Base-by-base conservation (phyloP, 2,329 filamentous ascomycete species). In the Aspergillus hortae region DNA sequence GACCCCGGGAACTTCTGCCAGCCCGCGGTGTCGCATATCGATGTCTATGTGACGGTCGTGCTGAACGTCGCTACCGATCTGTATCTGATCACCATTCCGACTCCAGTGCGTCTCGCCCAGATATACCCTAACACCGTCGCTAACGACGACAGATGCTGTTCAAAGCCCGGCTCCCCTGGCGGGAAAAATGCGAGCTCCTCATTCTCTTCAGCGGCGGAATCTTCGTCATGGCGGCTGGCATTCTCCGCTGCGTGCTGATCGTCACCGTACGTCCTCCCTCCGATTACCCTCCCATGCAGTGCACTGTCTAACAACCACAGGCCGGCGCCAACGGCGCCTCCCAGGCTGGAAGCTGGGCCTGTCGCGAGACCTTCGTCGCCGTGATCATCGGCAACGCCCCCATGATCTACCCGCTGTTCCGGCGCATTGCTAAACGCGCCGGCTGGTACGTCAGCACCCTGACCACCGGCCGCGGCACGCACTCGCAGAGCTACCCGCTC, bases 71-170 rank as follows among this genome's bases (percentile, higher is more conserved):
- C 69, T 1, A 85, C 82, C 3, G 83, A 85, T 56, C 47, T 83
- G 1, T 85, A 84, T 56, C 70, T 85, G n/a, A 78, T 85, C 51
- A 75, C 76, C 25, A 83, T 85, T 35, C 81, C 81, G 0, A 69
- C 82, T 4, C 81, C 81, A 1, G 79, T 19, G 19, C 19, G 19
- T 19, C 19, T 19, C 19, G 19, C 2, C 19, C 19, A 19, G 19
- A 19, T 3, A 19, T 19, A 3, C 19, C 19, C 3, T 19, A 4
- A 3, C 3, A 19, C 19, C 19, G 3, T 19, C 3, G 19, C 19
- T 19, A 35, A 44, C 7, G n/a, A 14, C 10, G 3, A 9, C 12
- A 80, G 54, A 77, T 85, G 71, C 68, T 85, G 1, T 82, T 78
- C 74, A 72, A 71, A 52, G 76, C 81, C 0, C 74, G 73, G 4